These are phyloP conservation scores for Colletotrichum salicis DNA, from an alignment of 2,329 filamentous ascomycete genomes.

Conservation along the genomic window DNA sequence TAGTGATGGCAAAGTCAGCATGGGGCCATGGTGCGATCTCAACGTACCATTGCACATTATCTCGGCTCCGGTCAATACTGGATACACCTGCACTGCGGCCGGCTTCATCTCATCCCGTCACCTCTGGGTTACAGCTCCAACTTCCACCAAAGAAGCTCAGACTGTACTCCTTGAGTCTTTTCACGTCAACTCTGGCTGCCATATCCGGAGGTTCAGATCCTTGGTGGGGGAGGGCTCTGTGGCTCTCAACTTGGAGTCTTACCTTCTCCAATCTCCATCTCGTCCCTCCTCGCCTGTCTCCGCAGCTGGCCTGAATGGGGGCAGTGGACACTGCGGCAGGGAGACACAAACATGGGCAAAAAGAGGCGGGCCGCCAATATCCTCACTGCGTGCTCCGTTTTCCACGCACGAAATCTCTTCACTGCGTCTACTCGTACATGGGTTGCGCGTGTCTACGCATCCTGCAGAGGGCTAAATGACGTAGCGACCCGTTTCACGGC, in stretches of 20 bases:
- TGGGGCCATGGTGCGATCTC: slow-evolving; percentile 1
- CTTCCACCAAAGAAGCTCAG: slow-evolving; percentile 23
- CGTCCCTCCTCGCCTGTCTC: background rate
- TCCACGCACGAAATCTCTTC: slow-evolving; percentile 33
- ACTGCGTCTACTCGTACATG: slow-evolving; percentile 4
- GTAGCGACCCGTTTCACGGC: slow-evolving; percentile 33
- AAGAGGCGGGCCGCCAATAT: slow-evolving; percentile 4
- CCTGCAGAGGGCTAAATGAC: slow-evolving; percentile 31
- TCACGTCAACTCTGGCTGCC: background rate
- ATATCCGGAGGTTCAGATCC: slow-evolving; percentile 9
- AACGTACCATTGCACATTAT: background rate
- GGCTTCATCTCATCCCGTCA: background rate
- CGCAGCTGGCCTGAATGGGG: background rate
- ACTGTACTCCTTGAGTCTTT: background rate
- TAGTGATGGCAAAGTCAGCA: background rate
- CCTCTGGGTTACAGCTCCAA: background rate
- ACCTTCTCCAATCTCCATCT: background rate
- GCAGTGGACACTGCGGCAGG: background rate
- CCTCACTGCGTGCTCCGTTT: background rate
- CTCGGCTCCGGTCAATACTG: background rate
- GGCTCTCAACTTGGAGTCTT: background rate
- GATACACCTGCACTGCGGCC: background rate
- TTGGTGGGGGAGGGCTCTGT: background rate
- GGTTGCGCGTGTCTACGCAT: slow-evolving; percentile 16
- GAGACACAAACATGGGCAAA: slow-evolving; percentile 11